Base-by-base conservation (phyloP, 495 filamentous ascomycete genomes). In the Talaromyces adpressus region DNA sequence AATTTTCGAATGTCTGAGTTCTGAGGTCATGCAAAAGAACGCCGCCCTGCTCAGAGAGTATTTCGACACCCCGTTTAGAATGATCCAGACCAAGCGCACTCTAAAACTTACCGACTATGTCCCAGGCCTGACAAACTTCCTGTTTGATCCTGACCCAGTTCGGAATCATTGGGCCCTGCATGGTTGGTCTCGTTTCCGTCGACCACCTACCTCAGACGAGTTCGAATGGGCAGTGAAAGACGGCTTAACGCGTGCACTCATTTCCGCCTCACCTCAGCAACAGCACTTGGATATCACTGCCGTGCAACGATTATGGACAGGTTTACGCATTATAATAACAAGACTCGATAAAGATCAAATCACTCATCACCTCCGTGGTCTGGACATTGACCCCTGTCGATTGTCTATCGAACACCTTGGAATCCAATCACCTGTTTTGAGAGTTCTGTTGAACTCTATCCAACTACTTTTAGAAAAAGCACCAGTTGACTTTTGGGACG, bases 171-270 rank as follows among this genome's bases (percentile, higher is more conserved):
- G 93, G 83, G 92, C 91, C 7, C 71, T 83, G 23, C 73, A 79
- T 27, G 81, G 86, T 1, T 95, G 90, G 85, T 75, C 80, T 23
- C 83, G 83, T 60, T 84, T 85, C 57, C 69, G 75, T 12, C 72
- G 82, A 2, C 78, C 78, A 18, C 81, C 91, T 7, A 85, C 85
- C 0, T 72, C 77, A 11, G 74, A 84, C 27, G 89, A 93, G 63
- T 97, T 95, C 69, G 89, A 94, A 29, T 92, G 90, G 88, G 89
- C 89, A 1, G 82, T 96, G 39, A 83, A 84, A 41, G 87, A 88
- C 61, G 83, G 83, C 12, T 81, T 97, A 23, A 66, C 75, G 56
- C 68, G 69, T 65, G 73, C 71, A 18, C 62, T 81, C 18, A 67
- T 75, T 47, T 51, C 68, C 30, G 74, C 74, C 4, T 77, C 78